Base-by-base conservation (phyloP, 1,139 yeast species). In the Diutina ranongensis region DNA sequence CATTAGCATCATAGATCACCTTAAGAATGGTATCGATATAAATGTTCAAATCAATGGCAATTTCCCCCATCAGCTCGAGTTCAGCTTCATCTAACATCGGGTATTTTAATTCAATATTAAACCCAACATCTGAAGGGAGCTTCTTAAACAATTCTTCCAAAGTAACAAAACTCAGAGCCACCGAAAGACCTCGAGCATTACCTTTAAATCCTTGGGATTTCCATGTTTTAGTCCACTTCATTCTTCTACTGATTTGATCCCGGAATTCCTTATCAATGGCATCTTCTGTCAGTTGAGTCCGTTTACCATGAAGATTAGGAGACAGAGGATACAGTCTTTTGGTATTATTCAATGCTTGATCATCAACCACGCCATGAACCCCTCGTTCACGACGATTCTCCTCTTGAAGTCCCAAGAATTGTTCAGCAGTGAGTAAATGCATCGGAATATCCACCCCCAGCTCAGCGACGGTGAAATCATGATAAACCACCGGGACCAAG, bases 41-140 rank as follows among this genome's bases (percentile, higher is more conserved):
- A 54, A 74, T 75, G 60, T 92, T 92, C 65, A 88, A 70, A 55
- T 89, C 97, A 49, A 84, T 75, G 2, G 85, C 89, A 51, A 85
- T 71, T 52, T 83, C 84, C 25, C 94, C 95, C 80, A 89, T 83
- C 52, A 83, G 87, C 58, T 92, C 97, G 8, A 69, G 70, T 60
- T 88, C 86, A 0, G 95, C 92, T 64, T 92, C 97, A 60, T 87
- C 95, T 48, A 87, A 71, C 95, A 92, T 86, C 3, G 98, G 97
- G 58, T 88, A 92, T 59, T 88, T 92, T 63, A 94, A 79, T 61
- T 92, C 98, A 51, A 92, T 87, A 58, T 92, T 92, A 66, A 92
- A 89, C 0, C 98, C 98, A 20, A 89, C 94, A 50, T 74, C 76
- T 48, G 72, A 68, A 0, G 97, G 97, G 25, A 92, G 66, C 52